Evolutionary conservation across 805 yeast genomes (phyloP).

Genomic region (Lachancea lanzarotensis): DNA sequence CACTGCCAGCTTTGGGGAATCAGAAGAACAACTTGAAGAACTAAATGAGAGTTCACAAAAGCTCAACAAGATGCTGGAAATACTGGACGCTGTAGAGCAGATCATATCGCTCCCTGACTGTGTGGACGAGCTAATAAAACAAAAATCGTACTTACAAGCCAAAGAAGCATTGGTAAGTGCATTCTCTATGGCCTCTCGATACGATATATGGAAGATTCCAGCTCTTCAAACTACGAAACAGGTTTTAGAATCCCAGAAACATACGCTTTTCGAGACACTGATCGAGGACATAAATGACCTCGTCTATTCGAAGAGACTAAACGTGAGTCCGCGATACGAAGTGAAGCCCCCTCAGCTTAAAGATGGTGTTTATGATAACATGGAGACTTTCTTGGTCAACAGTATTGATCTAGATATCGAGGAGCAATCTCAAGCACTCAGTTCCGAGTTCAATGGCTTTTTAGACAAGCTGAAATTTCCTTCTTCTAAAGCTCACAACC

Average conservation of each 20-base stretch:
- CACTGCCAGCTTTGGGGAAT: conserved; percentile 43
- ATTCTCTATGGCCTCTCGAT: conserved; percentile 41
- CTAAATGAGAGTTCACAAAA: conserved; percentile 56
- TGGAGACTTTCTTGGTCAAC: conserved; percentile 50
- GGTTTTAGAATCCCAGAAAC: conserved; percentile 50
- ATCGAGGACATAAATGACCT: conserved; percentile 72
- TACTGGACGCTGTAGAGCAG: conserved; percentile 59
- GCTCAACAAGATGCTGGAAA: conserved; percentile 62
- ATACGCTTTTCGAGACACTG: conserved; percentile 58
- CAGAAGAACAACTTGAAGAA: conserved; percentile 54
- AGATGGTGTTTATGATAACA: conserved; percentile 32
- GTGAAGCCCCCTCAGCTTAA: conserved; percentile 16
- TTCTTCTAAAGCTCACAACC: background rate
- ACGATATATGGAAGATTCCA: conserved; percentile 51
- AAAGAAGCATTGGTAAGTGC: conserved; percentile 47
- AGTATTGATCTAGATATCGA: conserved; percentile 52
- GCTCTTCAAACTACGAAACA: conserved; percentile 46
- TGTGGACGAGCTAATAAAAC: conserved; percentile 62
- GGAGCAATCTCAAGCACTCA: conserved; percentile 41
- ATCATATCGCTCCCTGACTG: conserved; percentile 52
- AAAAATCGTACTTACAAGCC: conserved; percentile 61
- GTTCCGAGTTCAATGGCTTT: conserved; percentile 34
- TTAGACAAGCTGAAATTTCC: conserved; percentile 23
- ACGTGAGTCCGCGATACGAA: conserved; percentile 18
- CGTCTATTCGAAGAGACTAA: conserved; percentile 47